Percentiles rank a stretch among this genome's conserved stretches.
Evolutionary conservation across 2,329 filamentous ascomycete species (phyloP).

Genomic region (Pseudofabraea citricarpa): DNA sequence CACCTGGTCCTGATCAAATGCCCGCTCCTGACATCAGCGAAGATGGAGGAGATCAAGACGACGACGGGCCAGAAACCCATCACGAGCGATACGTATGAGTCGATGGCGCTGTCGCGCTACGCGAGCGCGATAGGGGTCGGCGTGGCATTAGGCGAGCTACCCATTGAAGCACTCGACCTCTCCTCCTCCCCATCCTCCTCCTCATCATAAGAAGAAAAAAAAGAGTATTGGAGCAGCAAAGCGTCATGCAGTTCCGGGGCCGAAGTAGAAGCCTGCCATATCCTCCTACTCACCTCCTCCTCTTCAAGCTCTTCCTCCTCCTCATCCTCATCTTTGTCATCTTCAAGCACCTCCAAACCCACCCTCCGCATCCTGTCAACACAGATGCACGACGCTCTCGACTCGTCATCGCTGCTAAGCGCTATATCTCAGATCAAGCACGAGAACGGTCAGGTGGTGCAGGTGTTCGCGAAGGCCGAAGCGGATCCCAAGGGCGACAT

Average conservation of each 20-base stretch:
- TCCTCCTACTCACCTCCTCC: too few relatives aligned
- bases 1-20: conserved; percentile 26
- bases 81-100: conserved; percentile 28
- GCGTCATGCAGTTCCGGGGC: conserved; percentile 29
- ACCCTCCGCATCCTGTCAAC: conserved; percentile 16
- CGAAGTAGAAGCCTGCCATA: conserved; percentile 27
- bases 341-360: conserved; percentile 9
- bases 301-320: too few relatives aligned
- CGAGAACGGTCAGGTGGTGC: conserved; percentile 20
- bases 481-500: conserved; percentile 23
- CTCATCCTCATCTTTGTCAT: too few relatives aligned
- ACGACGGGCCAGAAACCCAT: conserved; percentile 15
- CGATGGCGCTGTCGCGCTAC: conserved; percentile 29
- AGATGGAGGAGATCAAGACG: conserved; percentile 20
- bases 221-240: conserved; percentile 23
- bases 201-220: too few relatives aligned
- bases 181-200: too few relatives aligned
- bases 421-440: conserved; percentile 15
- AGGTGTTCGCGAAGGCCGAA: conserved; percentile 29
- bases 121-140: conserved; percentile 27
- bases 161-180: conserved; percentile 11
- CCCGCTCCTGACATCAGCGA: conserved; percentile 26
- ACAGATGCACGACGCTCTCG: conserved; percentile 26
- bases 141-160: conserved; percentile 22
- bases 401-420: conserved; percentile 17